Evolutionary conservation across 257 asterid species (phyloP).

Genomic region (Nemophila menziesii): DNA sequence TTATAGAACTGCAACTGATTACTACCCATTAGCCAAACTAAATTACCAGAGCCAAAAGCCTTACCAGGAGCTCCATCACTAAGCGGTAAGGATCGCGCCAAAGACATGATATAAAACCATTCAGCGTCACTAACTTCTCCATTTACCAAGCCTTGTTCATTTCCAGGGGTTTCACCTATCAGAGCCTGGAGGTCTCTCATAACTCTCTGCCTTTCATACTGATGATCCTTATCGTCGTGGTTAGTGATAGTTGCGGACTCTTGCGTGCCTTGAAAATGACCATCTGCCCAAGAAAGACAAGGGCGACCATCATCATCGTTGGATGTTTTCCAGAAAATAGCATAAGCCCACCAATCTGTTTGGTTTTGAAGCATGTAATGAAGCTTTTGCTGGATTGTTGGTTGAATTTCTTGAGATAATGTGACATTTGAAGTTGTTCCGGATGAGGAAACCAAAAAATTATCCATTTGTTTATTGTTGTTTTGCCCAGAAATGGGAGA

Average conservation of each 20-base stretch:
- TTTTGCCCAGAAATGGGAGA: neutral
- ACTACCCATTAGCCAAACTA: slow-evolving; percentile 54
- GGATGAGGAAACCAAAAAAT: neutral
- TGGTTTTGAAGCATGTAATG: slow-evolving; percentile 14
- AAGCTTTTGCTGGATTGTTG: slow-evolving; percentile 9
- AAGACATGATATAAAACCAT: slow-evolving; percentile 83
- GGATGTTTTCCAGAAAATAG: slow-evolving; percentile 20
- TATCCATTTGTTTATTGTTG: neutral
- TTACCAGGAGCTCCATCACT: slow-evolving; percentile 47
- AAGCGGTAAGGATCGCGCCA: slow-evolving; percentile 41
- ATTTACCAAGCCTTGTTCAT: slow-evolving; percentile 9
- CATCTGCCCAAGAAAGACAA: slow-evolving; percentile 22
- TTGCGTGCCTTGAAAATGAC: slow-evolving; percentile 43
- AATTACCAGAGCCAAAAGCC: slow-evolving; percentile 42
- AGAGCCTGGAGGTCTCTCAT: slow-evolving; percentile 56
- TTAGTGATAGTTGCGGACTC: neutral
- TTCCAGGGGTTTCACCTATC: slow-evolving; percentile 18
- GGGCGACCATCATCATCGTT: slow-evolving; percentile 5
- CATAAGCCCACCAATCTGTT: slow-evolving; percentile 20
- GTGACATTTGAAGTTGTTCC: neutral
- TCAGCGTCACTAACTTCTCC: slow-evolving; percentile 58
- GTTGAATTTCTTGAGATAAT: slow-evolving; percentile 1
- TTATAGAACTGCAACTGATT: slow-evolving; percentile 43
- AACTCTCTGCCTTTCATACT: slow-evolving; percentile 42
- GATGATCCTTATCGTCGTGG: neutral